phyloP scores from a whole-genome alignment of 2,329 filamentous ascomycete genomes.

The Magnaporthiopsis poae region DNA sequence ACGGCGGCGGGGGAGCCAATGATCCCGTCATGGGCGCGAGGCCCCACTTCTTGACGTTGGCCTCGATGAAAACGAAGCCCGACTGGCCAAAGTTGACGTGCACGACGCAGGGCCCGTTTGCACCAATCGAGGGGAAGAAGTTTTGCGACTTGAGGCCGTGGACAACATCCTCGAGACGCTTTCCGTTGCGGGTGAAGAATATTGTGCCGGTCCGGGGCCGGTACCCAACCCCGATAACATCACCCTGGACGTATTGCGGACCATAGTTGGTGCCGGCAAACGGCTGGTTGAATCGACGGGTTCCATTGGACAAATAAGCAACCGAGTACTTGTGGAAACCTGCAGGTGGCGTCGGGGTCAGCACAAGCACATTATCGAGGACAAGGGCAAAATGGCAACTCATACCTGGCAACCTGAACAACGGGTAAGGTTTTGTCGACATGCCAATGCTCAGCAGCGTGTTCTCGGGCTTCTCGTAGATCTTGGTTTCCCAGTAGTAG shows the following conservation, averaged over 20 bases:
- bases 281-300: conserved; percentile 84
- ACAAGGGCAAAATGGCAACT: neutral
- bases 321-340: conserved; percentile 88
- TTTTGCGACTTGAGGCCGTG: conserved; percentile 91
- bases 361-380: conserved; percentile 2
- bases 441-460: conserved; percentile 85
- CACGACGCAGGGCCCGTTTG: conserved; percentile 81
- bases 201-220: conserved; percentile 86
- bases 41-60: conserved; percentile 99
- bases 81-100: conserved; percentile 98
- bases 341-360: conserved; percentile 23
- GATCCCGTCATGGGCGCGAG: conserved; percentile 91
- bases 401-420: conserved; percentile 87
- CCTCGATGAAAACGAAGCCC: conserved; percentile 97
- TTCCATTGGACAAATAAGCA: conserved; percentile 80
- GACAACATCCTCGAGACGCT: conserved; percentile 87
- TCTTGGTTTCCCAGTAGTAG: conserved; percentile 98
- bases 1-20: conserved; percentile 86
- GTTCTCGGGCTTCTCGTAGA: conserved; percentile 90
- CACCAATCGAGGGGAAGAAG: conserved; percentile 94
- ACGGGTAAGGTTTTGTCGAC: conserved; percentile 90
- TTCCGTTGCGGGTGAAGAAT: conserved; percentile 97
- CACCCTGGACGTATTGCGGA: conserved; percentile 77
- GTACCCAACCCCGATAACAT: conserved; percentile 93
- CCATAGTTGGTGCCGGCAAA: conserved; percentile 74